These are phyloP conservation scores for Prunus padus DNA, from an alignment of 306 rosid species.

Conservation along the genomic window DNA sequence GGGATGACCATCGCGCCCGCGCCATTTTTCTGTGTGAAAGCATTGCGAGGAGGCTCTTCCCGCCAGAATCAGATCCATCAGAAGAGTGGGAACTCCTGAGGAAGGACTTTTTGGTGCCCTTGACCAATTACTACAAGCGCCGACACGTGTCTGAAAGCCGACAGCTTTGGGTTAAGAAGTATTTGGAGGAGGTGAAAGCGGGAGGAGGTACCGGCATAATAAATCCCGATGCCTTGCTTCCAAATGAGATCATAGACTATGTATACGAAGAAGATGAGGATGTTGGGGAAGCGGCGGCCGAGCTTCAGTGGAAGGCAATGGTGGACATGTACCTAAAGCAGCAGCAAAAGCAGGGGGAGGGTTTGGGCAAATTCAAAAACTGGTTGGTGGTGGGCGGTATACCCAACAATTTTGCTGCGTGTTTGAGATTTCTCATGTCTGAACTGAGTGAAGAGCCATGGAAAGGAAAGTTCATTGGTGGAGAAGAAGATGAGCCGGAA, in stretches of 20 bases:
- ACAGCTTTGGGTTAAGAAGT: background rate
- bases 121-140: background rate
- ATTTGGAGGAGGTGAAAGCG: background rate
- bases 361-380: no score
- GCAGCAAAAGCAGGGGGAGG: no score
- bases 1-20: background rate
- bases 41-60: no score
- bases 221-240: background rate
- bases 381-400: no score
- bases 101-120: background rate
- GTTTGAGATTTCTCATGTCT: no score
- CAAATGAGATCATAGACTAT: background rate
- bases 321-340: no score
- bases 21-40: background rate
- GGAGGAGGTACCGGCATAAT: background rate
- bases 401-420: no score
- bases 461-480: no score
- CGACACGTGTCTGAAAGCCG: background rate
- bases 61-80: background rate
- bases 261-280: background rate
- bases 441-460: no score
- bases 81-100: background rate
- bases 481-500: no score
- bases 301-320: no score
- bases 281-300: background rate